Conservation (phyloP, 139 green algal genomes). For the Protoeuglena noctilucae region DNA sequence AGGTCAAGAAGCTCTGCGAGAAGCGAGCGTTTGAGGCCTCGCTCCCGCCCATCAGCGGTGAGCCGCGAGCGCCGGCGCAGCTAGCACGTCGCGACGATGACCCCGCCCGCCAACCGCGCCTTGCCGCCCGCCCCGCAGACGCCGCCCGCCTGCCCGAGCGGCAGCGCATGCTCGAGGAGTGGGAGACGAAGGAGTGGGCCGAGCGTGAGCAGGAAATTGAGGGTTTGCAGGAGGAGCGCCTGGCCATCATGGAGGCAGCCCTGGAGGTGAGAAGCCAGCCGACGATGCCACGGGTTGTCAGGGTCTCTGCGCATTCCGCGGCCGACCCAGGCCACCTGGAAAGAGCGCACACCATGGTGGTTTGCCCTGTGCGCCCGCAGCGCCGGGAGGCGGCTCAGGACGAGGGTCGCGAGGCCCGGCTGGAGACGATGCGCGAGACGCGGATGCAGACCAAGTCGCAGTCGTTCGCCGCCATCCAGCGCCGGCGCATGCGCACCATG, state of each 20-base stretch:
- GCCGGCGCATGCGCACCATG: constrained; percentile 44
- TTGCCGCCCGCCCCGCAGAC: too few relatives aligned
- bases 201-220: constrained; percentile 53
- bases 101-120: too few relatives aligned
- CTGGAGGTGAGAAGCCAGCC: constrained; percentile 9
- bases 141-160: constrained; percentile 34
- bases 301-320: too few relatives aligned
- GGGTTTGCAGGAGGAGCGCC: constrained; percentile 41
- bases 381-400: constrained; percentile 43
- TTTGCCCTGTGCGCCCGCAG: too few relatives aligned
- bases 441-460: constrained; percentile 16
- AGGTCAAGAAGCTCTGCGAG: constrained; percentile 46
- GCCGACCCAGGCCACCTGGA: too few relatives aligned
- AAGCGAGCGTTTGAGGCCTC: constrained; percentile 61
- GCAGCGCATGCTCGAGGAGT: constrained; percentile 57
- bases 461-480: constrained; percentile 35
- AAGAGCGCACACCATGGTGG: too few relatives aligned
- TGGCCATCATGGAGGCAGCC: constrained; percentile 33
- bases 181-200: constrained; percentile 53
- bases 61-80: too few relatives aligned
- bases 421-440: constrained; percentile 23
- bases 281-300: not conserved
- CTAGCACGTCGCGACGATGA: too few relatives aligned
- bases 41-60: constrained; percentile 47
- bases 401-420: constrained; percentile 12